Conservation (phyloP, 176 grass and related monocot genomes). For the Phoenix dactylifera region DNA sequence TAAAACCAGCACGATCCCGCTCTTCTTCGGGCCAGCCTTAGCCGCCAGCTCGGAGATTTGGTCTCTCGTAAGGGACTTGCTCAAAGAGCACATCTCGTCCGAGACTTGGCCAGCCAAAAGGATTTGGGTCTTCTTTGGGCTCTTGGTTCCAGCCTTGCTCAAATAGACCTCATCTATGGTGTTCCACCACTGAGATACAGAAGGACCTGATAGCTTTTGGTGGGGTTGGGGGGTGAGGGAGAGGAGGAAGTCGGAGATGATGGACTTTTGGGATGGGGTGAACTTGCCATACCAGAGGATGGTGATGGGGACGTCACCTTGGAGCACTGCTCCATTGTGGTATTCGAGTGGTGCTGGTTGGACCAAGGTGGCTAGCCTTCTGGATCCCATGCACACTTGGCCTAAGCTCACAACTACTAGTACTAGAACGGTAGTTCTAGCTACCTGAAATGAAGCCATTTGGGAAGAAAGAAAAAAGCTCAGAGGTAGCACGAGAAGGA, state of each 20-base stretch:
- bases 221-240: conserved; percentile 20
- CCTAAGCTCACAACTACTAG: background rate
- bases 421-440: background rate
- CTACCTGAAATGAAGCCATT: too few relatives aligned
- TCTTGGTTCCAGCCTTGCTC: conserved; percentile 1
- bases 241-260: conserved; percentile 62
- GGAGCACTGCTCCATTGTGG: conserved; percentile 78
- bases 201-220: conserved; percentile 14
- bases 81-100: conserved; percentile 45
- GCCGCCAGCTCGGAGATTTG: conserved; percentile 39
- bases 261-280: conserved; percentile 48
- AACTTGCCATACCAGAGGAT: conserved; percentile 84
- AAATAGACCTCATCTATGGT: conserved; percentile 31
- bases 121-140: conserved; percentile 21
- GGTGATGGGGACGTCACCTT: conserved; percentile 50
- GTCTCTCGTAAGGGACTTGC: conserved; percentile 32
- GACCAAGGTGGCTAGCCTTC: conserved; percentile 24
- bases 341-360: conserved; percentile 23
- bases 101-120: conserved; percentile 31
- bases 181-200: conserved; percentile 51
- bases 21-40: conserved; percentile 24
- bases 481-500: too few relatives aligned
- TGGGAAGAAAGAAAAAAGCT: too few relatives aligned
- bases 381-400: background rate
- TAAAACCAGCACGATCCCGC: conserved; percentile 42